Evolutionary conservation across 768 basidiomycete species (phyloP).

Genomic region (Trametes maxima): DNA sequence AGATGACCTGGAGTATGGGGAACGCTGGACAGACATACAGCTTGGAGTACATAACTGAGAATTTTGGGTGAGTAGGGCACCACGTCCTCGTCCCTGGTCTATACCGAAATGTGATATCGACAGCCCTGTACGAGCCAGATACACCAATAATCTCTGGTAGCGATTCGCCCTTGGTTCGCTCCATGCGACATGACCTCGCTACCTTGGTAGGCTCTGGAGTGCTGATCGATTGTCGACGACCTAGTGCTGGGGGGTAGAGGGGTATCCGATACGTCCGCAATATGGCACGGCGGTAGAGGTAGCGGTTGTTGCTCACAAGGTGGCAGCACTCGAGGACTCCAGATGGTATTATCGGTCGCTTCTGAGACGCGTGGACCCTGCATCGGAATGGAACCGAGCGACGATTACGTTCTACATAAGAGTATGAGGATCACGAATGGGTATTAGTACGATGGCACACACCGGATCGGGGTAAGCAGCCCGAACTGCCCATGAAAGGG

Average conservation of each 20-base stretch:
- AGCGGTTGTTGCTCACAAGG: no score
- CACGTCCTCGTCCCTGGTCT: neutral
- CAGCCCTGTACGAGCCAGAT: no score
- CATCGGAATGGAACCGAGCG: neutral
- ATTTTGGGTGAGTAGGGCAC: neutral
- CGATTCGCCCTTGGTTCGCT: neutral
- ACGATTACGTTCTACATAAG: no score
- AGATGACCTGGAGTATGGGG: slow-evolving; percentile 45
- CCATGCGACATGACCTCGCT: neutral
- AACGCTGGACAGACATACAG: slow-evolving; percentile 32
- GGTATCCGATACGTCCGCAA: no score
- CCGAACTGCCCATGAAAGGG: neutral
- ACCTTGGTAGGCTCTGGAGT: no score
- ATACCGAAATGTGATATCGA: no score
- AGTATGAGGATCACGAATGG: neutral
- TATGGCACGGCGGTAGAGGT: no score
- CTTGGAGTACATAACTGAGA: neutral
- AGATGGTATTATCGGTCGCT: neutral
- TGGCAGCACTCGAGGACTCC: no score
- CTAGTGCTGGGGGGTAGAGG: no score
- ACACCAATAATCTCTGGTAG: no score
- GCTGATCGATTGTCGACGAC: no score
- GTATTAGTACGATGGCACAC: neutral
- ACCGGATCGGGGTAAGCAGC: neutral
- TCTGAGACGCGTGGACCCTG: neutral